A percentile compares a stretch with the other conserved stretches of the same genome.
Evolutionary conservation across 2,329 filamentous ascomycete species (phyloP).

Genomic region (Colletotrichum incanum): DNA sequence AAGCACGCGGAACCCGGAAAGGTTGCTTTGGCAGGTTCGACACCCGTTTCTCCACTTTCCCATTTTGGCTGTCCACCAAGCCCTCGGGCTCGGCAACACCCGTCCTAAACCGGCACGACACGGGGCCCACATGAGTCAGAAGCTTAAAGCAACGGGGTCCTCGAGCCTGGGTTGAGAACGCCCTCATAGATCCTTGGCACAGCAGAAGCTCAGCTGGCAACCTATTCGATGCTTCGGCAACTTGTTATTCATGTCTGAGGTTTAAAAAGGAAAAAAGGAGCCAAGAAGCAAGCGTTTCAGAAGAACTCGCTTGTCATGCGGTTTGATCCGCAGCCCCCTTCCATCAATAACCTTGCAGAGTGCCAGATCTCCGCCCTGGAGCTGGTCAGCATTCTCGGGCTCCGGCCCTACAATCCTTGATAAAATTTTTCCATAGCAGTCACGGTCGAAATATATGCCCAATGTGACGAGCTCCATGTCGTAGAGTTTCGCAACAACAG

Average conservation of each 20-base stretch:
- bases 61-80: not conserved
- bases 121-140: not conserved
- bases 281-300: slow-evolving; percentile 1
- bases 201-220: too few relatives aligned
- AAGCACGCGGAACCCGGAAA: not conserved
- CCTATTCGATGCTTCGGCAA: too few relatives aligned
- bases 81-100: not conserved
- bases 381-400: slow-evolving; percentile 40
- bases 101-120: not conserved
- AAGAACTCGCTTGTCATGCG: slow-evolving; percentile 24
- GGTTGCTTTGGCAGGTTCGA: not conserved
- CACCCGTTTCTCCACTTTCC: not conserved
- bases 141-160: too few relatives aligned
- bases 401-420: slow-evolving; percentile 41
- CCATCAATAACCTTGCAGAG: slow-evolving; percentile 45
- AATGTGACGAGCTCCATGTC: slow-evolving; percentile 32
- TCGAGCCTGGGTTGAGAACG: not conserved
- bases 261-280: too few relatives aligned
- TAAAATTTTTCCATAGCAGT: slow-evolving; percentile 48
- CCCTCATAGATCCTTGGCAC: not conserved
- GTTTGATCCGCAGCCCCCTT: slow-evolving; percentile 27
- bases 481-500: slow-evolving; percentile 46
- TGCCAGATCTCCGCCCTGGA: slow-evolving; percentile 45
- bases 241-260: too few relatives aligned
- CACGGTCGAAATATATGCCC: slow-evolving; percentile 45